Conservation (phyloP, 768 basidiomycete genomes). For the Boletellus sp. region DNA sequence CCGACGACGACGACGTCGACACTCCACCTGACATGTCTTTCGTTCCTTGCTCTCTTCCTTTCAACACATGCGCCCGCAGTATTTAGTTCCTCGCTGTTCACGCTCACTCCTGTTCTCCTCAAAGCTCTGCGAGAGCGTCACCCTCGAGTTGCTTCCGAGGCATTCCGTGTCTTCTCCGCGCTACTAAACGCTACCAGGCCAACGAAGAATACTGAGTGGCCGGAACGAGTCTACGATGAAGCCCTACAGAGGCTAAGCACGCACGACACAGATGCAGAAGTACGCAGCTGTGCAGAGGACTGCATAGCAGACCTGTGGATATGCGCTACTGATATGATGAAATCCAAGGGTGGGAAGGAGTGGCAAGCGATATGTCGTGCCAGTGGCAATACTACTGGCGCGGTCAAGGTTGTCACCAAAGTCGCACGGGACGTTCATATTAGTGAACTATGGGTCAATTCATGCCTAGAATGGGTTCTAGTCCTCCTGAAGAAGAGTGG, state of each 20-base stretch:
- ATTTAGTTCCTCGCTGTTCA: conserved; percentile 58
- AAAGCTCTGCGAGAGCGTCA: conserved; percentile 76
- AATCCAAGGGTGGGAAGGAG: conserved; percentile 61
- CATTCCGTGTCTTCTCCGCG: conserved; percentile 84
- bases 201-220: conserved; percentile 60
- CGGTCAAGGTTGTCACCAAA: conserved; percentile 77
- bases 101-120: conserved; percentile 71
- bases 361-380: conserved; percentile 78
- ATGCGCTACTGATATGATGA: conserved; percentile 72
- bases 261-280: conserved; percentile 89
- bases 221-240: conserved; percentile 69
- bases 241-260: conserved; percentile 65
- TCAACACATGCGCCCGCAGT: conserved; percentile 55
- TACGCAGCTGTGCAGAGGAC: conserved; percentile 77
- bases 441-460: conserved; percentile 76
- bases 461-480: conserved; percentile 74
- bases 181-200: conserved; percentile 76
- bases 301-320: conserved; percentile 86
- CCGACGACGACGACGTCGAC: conserved; percentile 75
- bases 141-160: conserved; percentile 83
- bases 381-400: conserved; percentile 67
- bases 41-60: conserved; percentile 85
- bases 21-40: conserved; percentile 78
- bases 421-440: conserved; percentile 76
- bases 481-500: conserved; percentile 75